Conservation (phyloP, 2,329 filamentous ascomycete genomes). For the Aspergillus luchuensis region DNA sequence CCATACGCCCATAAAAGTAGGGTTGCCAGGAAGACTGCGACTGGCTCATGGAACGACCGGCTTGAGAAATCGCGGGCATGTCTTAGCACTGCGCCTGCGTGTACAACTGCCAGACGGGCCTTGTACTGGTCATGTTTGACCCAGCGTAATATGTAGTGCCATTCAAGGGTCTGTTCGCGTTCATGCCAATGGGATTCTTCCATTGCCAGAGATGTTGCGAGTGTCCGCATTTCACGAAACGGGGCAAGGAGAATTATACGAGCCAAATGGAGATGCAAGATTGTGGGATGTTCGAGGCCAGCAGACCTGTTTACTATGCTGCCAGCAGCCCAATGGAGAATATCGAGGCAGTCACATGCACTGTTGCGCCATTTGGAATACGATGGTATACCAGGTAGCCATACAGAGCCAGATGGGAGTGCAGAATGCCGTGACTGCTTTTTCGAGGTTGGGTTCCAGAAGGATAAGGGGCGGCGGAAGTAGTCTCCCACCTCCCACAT, state of each 20-base stretch:
- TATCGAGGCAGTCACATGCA: slow-evolving; percentile 52
- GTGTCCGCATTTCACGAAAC: slow-evolving; percentile 47
- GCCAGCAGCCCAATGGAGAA: slow-evolving; percentile 62
- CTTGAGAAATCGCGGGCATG: slow-evolving; percentile 54
- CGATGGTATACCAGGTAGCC: slow-evolving; percentile 51
- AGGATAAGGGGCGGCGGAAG: slow-evolving; percentile 48
- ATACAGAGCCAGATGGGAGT: slow-evolving; percentile 42
- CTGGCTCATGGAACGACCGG: slow-evolving; percentile 52
- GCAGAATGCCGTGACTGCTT: slow-evolving; percentile 40
- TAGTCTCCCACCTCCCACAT: slow-evolving; percentile 53
- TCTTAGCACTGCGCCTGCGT: slow-evolving; percentile 56
- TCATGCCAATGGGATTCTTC: slow-evolving; percentile 34
- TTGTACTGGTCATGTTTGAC: slow-evolving; percentile 56
- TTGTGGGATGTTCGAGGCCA: slow-evolving; percentile 57
- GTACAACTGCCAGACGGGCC: slow-evolving; percentile 58
- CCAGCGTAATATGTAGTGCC: slow-evolving; percentile 53
- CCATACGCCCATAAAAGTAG: slow-evolving; percentile 54
- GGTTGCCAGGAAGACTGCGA: slow-evolving; percentile 49
- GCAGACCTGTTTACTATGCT: slow-evolving; percentile 51
- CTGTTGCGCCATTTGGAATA: slow-evolving; percentile 52
- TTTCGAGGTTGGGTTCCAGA: slow-evolving; percentile 48
- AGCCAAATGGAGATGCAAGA: slow-evolving; percentile 59
- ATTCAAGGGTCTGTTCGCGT: slow-evolving; percentile 33
- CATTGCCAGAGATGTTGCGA: slow-evolving; percentile 43
- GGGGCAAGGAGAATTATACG: slow-evolving; percentile 57